Evolutionary conservation across 495 filamentous ascomycete species (phyloP), one percentile per base, ranked within the genome.

Genomic region (Aspergillus panamensis): DNA sequence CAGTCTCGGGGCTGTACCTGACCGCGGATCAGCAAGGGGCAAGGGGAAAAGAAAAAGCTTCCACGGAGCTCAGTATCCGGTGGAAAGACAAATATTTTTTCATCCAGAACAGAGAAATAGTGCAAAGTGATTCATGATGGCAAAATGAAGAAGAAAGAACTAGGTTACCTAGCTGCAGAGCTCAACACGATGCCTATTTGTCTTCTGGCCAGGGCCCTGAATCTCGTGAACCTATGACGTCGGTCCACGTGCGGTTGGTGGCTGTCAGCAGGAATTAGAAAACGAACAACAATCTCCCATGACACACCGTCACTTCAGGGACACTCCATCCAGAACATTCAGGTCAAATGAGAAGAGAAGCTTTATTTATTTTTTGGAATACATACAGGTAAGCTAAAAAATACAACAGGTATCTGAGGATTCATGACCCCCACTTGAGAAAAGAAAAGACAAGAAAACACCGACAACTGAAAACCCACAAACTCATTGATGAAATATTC

Each of bases 191-290:
- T 13, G 25, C 17, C 8, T 53, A 40, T 42, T 21, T 53, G 48
- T 20, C 39, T 52, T 35, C 5, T 13, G 20, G 8, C 29, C 47
- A 49, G 29, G 56, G 16, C 5, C 35, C 44, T 44, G 16, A 7
- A n/a, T 12, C n/a, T 29, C 53, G 54, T 42, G 55, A 59, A 53
- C 67, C 62, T 64, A 76, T 76, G 73, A 76, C 73, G 73, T 76
- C 73, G 69, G 19, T 42, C 69, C 71, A 74, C 73, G 73, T 75
- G 73, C 61, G 45, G 30, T 31, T 25, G 55, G 30, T 31, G 31
- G 55, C 37, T 48, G 19, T 48, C 51, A 31, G 33, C 51, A 16
- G 51, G 44, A 60, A 33, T 44, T 50, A 19, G 20, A 37, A 48
- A 53, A 54, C 37, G 48, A 31, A 58, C 44, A 53, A 45, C 16